Conservation (phyloP, 495 filamentous ascomycete species). For the Daldinia vernicosa region DNA sequence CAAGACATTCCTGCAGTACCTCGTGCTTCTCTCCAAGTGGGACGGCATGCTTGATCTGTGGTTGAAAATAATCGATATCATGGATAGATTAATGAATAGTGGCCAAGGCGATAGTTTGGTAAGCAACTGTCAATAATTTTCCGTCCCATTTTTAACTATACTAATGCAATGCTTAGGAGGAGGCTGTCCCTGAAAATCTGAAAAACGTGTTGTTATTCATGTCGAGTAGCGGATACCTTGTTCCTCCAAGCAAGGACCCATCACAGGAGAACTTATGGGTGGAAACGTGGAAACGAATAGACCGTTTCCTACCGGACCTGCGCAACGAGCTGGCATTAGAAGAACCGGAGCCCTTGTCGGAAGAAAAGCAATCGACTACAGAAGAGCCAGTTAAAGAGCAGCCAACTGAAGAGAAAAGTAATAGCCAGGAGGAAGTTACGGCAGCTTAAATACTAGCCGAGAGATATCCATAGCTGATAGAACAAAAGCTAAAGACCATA, state of each 20-base stretch:
- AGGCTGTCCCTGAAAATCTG: conserved; percentile 92
- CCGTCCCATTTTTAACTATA: not conserved
- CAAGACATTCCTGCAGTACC: conserved; percentile 95
- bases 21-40: conserved; percentile 82
- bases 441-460: not conserved
- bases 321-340: conserved; percentile 60
- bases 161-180: conserved; percentile 68
- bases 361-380: conserved; percentile 14
- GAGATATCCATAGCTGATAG: conserved; percentile 8
- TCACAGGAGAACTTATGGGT: conserved; percentile 71
- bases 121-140: conserved; percentile 48
- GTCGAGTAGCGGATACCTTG: conserved; percentile 86
- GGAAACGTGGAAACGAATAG: conserved; percentile 88
- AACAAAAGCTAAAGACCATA: conserved; percentile 11
- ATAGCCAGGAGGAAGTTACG: conserved; percentile 15
- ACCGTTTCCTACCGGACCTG: conserved; percentile 87
- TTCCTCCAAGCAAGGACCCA: conserved; percentile 70
- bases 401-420: conserved; percentile 11
- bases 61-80: conserved; percentile 91
- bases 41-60: conserved; percentile 94
- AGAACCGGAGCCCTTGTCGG: conserved; percentile 42
- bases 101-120: conserved; percentile 91
- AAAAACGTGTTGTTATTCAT: conserved; percentile 98
- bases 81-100: conserved; percentile 96
- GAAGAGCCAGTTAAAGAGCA: conserved; percentile 20